Base-by-base conservation (phyloP, 2,329 filamentous ascomycete species). In the Stagonosporopsis rhizophila region DNA sequence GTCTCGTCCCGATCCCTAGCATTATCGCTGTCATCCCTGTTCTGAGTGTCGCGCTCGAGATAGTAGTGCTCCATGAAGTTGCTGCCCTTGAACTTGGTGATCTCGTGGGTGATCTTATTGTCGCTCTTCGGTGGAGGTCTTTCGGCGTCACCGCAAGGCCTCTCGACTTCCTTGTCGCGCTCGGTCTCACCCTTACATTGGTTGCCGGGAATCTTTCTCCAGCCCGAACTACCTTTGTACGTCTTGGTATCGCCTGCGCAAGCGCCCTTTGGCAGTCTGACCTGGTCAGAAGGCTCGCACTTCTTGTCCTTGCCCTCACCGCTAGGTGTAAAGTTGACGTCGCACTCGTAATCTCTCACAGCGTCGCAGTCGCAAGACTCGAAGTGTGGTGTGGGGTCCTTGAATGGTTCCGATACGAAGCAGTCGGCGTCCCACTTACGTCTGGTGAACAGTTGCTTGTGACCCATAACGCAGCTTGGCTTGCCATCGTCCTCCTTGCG, bases 401-500 rank as follows among this genome's bases (percentile, higher is more conserved):
- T 87, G 79, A 96, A 97, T 49, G 94, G 87, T 58, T 90, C 83
- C 66, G 91, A 90, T 65, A 98, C 83, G 73, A 97, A 96, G 77
- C 96, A 99, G 58, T 96, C 87, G 17, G 90, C 89, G 66, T 91
- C 85, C 73, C 92, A 89, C 81, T 96, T 98, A 66, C 95, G 88
- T 61, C 95, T 87, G 51, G 82, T 84, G 77, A 90, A 99, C 60
- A 85, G 91, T 73, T 98, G 94, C 69, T 89, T 96, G 74, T 96
- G 93, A 19, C 95, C 95, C 94, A 99, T 98, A 63, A 99, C 81
- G 74, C 95, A 99, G 46, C 88, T 91, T 2, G 93, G 85, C 47
- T 96, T 85, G 28, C 89, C 89, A 20, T 96, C 85, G 27, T 89
- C 85, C 70, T 96, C 89, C 34, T 90, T 83, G 15, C 93, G 87